Percentiles rank a stretch among this genome's conserved stretches.
Conservation (phyloP, 1,284 basidiomycete genomes). For the Cutaneotrichosporon curvatum region DNA sequence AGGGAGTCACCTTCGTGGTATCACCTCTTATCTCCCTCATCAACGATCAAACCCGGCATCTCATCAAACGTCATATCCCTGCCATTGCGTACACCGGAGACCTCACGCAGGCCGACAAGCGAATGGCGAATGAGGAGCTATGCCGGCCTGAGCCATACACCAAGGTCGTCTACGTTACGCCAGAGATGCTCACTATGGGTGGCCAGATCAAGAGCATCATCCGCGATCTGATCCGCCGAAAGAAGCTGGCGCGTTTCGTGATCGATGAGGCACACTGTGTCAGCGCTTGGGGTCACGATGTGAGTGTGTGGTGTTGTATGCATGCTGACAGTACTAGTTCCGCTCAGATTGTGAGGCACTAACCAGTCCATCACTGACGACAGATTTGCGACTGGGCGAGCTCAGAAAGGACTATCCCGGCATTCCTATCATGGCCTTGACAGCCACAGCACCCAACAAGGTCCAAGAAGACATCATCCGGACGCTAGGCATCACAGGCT, state of each 20-base stretch:
- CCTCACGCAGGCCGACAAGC: conserved; percentile 45
- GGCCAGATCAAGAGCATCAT: conserved; percentile 56
- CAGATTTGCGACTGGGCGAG: conserved; percentile 56
- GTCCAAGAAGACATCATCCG: conserved; percentile 72
- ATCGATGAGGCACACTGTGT: conserved; percentile 97
- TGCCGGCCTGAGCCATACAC: conserved; percentile 44
- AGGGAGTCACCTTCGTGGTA: conserved; percentile 82
- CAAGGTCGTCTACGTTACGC: conserved; percentile 82
- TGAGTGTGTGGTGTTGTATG: conserved; percentile 18
- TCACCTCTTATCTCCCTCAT: conserved; percentile 87
- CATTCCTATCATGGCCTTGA: conserved; percentile 91
- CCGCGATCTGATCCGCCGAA: conserved; percentile 52
- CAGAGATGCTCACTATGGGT: conserved; percentile 74
- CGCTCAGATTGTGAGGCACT: conserved; percentile 36
- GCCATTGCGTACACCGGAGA: conserved; percentile 68
- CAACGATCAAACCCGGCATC: conserved; percentile 73
- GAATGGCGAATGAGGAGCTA: conserved; percentile 50
- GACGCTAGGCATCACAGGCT: conserved; percentile 59
- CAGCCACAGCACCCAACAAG: conserved; percentile 79
- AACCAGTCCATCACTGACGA: conserved; percentile 3
- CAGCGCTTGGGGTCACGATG: conserved; percentile 50
- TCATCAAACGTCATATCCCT: conserved; percentile 62
- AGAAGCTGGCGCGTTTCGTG: conserved; percentile 76
- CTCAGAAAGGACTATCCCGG: conserved; percentile 66
- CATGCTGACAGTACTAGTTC: conserved; percentile 32